These are phyloP conservation scores for Stachybotrys chlorohalonatus DNA, from an alignment of 2,329 filamentous ascomycete species.

Conservation along the genomic window DNA sequence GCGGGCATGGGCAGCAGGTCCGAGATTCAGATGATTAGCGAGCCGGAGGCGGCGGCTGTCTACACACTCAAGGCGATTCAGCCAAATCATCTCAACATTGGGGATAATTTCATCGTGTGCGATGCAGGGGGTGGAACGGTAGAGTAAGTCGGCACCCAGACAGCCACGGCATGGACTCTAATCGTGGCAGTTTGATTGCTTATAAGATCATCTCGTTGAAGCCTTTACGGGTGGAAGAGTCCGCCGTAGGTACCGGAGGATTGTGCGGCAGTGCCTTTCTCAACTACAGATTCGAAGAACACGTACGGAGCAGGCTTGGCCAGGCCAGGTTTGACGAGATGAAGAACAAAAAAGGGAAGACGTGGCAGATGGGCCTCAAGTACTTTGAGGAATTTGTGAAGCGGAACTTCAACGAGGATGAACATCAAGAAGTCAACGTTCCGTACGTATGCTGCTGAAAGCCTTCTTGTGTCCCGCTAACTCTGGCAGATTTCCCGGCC, in stretches of 20 bases:
- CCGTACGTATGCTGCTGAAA: conserved; percentile 38
- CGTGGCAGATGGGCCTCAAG: conserved; percentile 68
- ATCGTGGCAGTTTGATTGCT: conserved; percentile 52
- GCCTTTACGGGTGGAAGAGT: conserved; percentile 67
- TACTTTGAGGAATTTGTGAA: conserved; percentile 85
- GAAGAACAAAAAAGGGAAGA: conserved; percentile 68
- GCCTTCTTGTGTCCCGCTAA: conserved; percentile 1
- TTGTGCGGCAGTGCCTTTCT: conserved; percentile 72
- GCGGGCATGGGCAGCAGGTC: conserved; percentile 67
- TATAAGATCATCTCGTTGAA: conserved; percentile 70
- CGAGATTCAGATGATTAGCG: conserved; percentile 70
- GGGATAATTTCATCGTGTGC: conserved; percentile 56
- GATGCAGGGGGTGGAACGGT: conserved; percentile 58
- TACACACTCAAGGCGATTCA: conserved; percentile 75
- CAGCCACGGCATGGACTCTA: conserved; percentile 5
- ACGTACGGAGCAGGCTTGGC: conserved; percentile 60
- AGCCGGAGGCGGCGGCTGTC: conserved; percentile 71
- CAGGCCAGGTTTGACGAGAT: conserved; percentile 60
- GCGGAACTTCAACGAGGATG: conserved; percentile 72
- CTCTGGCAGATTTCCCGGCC: conserved; percentile 52
- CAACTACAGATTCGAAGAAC: conserved; percentile 74
- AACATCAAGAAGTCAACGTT: conserved; percentile 67
- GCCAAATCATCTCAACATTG: conserved; percentile 61
- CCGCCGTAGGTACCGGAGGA: conserved; percentile 68
- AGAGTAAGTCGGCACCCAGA: conserved; percentile 39